phyloP scores from a whole-genome alignment of 139 green algal species.

The Chlorella sp. region DNA sequence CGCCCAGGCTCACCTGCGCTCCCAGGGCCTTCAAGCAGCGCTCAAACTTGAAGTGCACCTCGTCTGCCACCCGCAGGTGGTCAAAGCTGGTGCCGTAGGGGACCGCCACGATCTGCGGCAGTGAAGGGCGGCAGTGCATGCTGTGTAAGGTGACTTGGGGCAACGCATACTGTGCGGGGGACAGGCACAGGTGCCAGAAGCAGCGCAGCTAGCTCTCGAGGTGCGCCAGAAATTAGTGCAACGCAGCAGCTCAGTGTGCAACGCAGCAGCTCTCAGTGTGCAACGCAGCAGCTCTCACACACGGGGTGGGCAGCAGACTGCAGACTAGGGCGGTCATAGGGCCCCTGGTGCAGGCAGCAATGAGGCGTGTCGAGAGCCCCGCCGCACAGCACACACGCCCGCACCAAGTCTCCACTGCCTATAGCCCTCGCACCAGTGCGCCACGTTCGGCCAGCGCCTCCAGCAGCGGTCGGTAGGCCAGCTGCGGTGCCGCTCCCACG shows the following conservation, averaged over 20 bases:
- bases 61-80: constrained; percentile 89
- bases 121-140: neutral
- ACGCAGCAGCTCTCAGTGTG: neutral
- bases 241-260: too few species aligned
- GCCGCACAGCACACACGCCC: neutral
- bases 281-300: neutral
- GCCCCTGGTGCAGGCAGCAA: too few species aligned
- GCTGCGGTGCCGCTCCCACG: constrained; percentile 90
- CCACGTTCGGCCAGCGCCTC: constrained; percentile 78
- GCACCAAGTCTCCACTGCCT: neutral
- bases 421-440: constrained; percentile 55
- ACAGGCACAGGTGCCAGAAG: too few species aligned
- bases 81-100: constrained; percentile 88
- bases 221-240: too few species aligned
- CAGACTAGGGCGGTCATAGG: too few species aligned
- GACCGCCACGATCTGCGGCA: constrained; percentile 78
- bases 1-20: neutral
- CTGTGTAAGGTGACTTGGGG: too few species aligned
- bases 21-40: constrained; percentile 58
- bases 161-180: too few species aligned
- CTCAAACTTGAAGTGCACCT: constrained; percentile 89
- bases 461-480: constrained; percentile 81
- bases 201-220: too few species aligned
- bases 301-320: too few species aligned
- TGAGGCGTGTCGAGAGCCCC: neutral